These are phyloP conservation scores for Melampsora americana DNA, from an alignment of 1,284 basidiomycete genomes.

Conservation along the genomic window DNA sequence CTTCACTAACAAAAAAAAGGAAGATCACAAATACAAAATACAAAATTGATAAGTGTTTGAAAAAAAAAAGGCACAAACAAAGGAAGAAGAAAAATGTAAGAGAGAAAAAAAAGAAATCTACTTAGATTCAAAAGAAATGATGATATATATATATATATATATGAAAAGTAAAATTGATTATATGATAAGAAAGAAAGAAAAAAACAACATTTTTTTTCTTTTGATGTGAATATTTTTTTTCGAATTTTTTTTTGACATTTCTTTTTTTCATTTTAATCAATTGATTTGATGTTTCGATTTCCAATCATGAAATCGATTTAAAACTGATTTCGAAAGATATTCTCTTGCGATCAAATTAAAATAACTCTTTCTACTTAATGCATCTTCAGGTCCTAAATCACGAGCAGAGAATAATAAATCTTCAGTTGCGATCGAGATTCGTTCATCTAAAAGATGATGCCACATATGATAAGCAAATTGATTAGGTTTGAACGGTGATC, in stretches of 20 bases:
- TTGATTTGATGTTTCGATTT: conserved; percentile 13
- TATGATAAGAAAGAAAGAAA: no score
- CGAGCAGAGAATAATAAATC: conserved; percentile 10
- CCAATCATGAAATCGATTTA: conserved; percentile 24
- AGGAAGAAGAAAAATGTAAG: not conserved
- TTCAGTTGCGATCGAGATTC: conserved; percentile 35
- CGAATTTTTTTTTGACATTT: not conserved
- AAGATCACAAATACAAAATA: not conserved
- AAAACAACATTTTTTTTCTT: no score
- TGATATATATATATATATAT: no score
- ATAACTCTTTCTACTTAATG: conserved; percentile 23
- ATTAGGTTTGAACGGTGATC: conserved; percentile 22
- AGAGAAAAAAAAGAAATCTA: no score
- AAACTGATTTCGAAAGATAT: conserved; percentile 22
- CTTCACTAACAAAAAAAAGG: not conserved
- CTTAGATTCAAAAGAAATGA: no score
- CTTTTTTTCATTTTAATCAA: not conserved
- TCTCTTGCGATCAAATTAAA: conserved; percentile 36
- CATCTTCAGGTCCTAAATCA: conserved; percentile 25
- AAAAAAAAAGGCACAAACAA: not conserved
- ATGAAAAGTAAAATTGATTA: no score
- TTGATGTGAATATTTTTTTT: no score
- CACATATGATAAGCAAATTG: conserved; percentile 44
- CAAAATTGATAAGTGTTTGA: not conserved
- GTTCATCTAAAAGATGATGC: conserved; percentile 40